A percentile compares a stretch with the other conserved stretches of the same genome.
Evolutionary conservation across 148 eudicot genomes (phyloP).

Genomic region (Simmondsia chinensis): DNA sequence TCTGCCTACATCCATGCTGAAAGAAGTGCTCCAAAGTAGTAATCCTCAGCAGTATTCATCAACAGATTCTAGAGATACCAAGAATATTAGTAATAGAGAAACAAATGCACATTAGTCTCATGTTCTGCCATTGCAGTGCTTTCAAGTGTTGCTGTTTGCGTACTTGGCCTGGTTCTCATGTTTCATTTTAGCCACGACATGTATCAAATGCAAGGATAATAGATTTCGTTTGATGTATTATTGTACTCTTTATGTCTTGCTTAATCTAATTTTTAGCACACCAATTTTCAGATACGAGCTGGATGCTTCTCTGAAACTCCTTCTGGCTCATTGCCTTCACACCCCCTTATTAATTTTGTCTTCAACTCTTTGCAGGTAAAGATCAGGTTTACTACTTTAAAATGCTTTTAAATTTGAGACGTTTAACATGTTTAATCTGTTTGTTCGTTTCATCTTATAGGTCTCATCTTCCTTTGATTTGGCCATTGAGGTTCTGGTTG

Average conservation of each 20-base stretch:
- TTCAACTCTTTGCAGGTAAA: constrained; percentile 85
- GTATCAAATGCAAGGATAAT: neutral
- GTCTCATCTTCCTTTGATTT: constrained; percentile 77
- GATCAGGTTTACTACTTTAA: constrained; percentile 7
- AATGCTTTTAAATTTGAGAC: constrained; percentile 8
- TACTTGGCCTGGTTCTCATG: no score
- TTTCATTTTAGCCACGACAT: no score
- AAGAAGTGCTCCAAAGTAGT: no score
- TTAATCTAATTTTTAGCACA: constrained; percentile 3
- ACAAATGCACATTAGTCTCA: no score
- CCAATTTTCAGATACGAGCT: constrained; percentile 70
- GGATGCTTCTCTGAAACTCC: constrained; percentile 84
- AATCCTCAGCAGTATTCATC: no score
- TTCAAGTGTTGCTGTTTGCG: no score
- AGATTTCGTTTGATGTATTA: neutral
- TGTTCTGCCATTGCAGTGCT: no score
- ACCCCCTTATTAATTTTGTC: constrained; percentile 81
- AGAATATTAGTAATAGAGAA: no score
- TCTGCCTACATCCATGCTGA: no score
- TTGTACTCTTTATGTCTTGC: neutral
- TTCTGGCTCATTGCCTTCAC: constrained; percentile 59
- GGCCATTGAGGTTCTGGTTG: constrained; percentile 87
- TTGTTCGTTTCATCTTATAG: constrained; percentile 28
- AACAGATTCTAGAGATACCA: no score
- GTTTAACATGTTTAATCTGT: constrained; percentile 1